Base-by-base conservation (phyloP, 1,139 yeast genomes). In the Kurtzmaniella natalensis region DNA sequence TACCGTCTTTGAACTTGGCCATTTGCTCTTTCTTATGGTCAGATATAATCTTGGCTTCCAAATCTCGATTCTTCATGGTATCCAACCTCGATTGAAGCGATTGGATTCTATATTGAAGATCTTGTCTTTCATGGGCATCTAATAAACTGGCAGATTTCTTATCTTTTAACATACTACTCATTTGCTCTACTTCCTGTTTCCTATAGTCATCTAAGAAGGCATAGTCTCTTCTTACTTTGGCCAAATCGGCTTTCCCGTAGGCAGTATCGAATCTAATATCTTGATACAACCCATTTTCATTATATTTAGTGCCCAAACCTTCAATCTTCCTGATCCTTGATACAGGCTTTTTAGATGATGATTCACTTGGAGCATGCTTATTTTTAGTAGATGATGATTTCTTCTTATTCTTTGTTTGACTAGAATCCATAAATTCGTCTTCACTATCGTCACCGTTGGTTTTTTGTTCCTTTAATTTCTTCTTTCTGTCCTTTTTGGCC, bases 181-280 rank as follows among this genome's bases (percentile, higher is more conserved):
- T 69, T 31, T 81, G 76, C 4, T 63, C 46, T 30, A 85, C 72
- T 53, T 92, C 98, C 11, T 67, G 58, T 43, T 80, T 71, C 49
- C 97, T 71, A 55, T 89, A 89, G 29, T 84, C 89, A 57, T 89
- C 95, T 41, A 92, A 61, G 50, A 92, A 92, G 28, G 78, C 76
- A 61, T 92, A 92, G 51, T 89, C 80, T 48, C 78, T 76, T 37
- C 96, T 69, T 22, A 81, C 74, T 39, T 70, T 69, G 22, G 66
- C 62, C 38, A 76, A 60, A 51, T 88, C 92, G 0, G 94, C 85
- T 47, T 78, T 82, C 38, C 97, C 97, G 43, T 79, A 77, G 0
- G 95, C 88, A 1, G 94, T 75, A 57, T 89, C 96, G 55, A 92
- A 92, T 45, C 98, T 70, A 22, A 94, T 79, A 61, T 92, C 98